Evolutionary conservation across 1,139 yeast genomes (phyloP), one percentile per base, ranked within the genome.

Genomic region (Taphrina pruni): DNA sequence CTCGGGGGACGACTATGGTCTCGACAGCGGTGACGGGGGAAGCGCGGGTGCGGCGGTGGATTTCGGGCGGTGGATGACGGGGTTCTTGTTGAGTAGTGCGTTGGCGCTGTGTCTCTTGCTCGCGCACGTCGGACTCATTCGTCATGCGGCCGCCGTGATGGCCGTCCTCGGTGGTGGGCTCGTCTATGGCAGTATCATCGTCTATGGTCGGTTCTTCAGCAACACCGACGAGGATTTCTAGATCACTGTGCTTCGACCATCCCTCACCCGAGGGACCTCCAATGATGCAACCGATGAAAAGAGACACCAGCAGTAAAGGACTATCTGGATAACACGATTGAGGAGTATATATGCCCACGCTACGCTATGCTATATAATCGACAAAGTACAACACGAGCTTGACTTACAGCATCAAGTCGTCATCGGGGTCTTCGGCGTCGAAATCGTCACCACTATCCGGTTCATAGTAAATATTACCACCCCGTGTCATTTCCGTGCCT

Each of bases 341-440:
- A 39, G 14, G 43, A 39, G 1, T 9, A 2, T 11, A 39, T 1
- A 11, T n/a, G 48, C 48, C 48, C 17, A 45, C 48, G 48, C 48
- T 45, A 45, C 1, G 32, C 32, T 26, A 26, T n/a, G 48, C 48
- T 45, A 45, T n/a, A 17, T 17, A 2, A 12, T 7, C 1, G n/a
- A 11, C 8, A 17, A 39, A 14, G 43, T 39, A 21, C 26, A 12
- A 38, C 9, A 46, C 9, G n/a, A n/a, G 51, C 11, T 1, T 26
- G n/a, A 35, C 11, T 51, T 65, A 65, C 52, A 65, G 54, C 21
- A 65, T 41, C 58, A 65, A 97, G 76, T 93, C 98, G 76, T 93
- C 99, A 75, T 88, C 93, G 0, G 98, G 97, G 78, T 93, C 99
- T 73, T 93, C 98, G 78, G 93, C 98, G 76, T 93, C 98, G 74